Base-by-base conservation (phyloP, 768 basidiomycete genomes). In the Mycena maculata region DNA sequence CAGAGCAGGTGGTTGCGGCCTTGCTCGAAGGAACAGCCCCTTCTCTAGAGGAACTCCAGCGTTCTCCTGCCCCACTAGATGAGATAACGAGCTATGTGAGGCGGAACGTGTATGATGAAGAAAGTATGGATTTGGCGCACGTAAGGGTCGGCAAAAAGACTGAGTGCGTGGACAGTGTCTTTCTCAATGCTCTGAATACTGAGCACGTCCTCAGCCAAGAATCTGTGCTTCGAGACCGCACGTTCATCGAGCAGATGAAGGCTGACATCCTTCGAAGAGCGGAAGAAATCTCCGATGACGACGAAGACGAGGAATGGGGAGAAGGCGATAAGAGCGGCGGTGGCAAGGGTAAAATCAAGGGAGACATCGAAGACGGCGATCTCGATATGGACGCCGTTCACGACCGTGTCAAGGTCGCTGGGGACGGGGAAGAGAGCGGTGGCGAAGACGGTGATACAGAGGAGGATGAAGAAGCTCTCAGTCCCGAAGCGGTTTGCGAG, bases 211-310 rank as follows among this genome's bases (percentile, higher is more conserved):
- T 68, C 47, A 28, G 61, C 52, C 13, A 88, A 30, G 81, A 79
- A n/a, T 73, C 75, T 20, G 72, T 87, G 16, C 75, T 89, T 10
- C 82, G 83, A 16, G 92, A 95, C 71, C 84, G 83, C 7, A 77
- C 82, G 1, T 86, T 86, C 73, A 83, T 87, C n/a, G 89, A 90
- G 44, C 80, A 90, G 69, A 91, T 96, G 87, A 95, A 96, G 73
- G 87, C 88, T 1, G 90, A 92, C 59, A 96, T 96, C 71, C 82
- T 96, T 16, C 87, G 93, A 28, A 85, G 92, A 5, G 90, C 88
- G 0, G 91, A 95, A 72, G 87, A 83, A 20, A 85, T 90, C 39
- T 84, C 85, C 0, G 87, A 86, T 48, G 84, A 86, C 28, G 89
- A 90, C n/a, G 90, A 89, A 13, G 88, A 88, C n/a, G 89, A 86